Evolutionary conservation across 805 yeast genomes (phyloP).

Genomic region (Diddensiella transvaalensis): DNA sequence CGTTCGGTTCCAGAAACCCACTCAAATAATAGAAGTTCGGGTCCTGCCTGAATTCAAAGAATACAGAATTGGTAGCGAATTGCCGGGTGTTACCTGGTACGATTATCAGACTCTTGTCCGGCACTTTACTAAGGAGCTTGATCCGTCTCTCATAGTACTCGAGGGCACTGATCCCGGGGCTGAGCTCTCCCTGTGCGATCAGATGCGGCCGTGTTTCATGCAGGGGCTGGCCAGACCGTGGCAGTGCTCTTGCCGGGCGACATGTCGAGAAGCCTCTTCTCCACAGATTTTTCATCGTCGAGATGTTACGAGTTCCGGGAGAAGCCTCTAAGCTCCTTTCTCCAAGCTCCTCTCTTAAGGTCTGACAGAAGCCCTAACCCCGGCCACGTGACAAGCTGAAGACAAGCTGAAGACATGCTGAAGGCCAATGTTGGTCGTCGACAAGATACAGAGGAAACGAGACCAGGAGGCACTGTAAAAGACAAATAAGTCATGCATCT

Average conservation of each 20-base stretch:
- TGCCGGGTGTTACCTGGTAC: constrained; percentile 68
- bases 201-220: constrained; percentile 80
- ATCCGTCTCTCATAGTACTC: constrained; percentile 77
- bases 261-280: not conserved
- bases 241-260: constrained; percentile 1
- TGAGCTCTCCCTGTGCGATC: constrained; percentile 70
- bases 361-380: not conserved
- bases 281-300: not conserved
- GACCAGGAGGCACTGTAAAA: too few species aligned
- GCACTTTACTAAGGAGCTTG: constrained; percentile 53
- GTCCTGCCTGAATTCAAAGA: constrained; percentile 88
- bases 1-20: constrained; percentile 90
- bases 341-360: too few species aligned
- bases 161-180: constrained; percentile 80
- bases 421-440: too few species aligned
- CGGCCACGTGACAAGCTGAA: too few species aligned
- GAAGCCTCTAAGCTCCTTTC: too few species aligned
- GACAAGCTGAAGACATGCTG: too few species aligned
- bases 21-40: constrained; percentile 82
- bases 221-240: constrained; percentile 69
- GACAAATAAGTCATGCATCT: too few species aligned
- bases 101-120: constrained; percentile 65
- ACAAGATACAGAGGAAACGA: too few species aligned
- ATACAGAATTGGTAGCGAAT: constrained; percentile 86
- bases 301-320: too few species aligned